Base-by-base conservation (phyloP, 306 rosid species). In the Datisca glomerata region DNA sequence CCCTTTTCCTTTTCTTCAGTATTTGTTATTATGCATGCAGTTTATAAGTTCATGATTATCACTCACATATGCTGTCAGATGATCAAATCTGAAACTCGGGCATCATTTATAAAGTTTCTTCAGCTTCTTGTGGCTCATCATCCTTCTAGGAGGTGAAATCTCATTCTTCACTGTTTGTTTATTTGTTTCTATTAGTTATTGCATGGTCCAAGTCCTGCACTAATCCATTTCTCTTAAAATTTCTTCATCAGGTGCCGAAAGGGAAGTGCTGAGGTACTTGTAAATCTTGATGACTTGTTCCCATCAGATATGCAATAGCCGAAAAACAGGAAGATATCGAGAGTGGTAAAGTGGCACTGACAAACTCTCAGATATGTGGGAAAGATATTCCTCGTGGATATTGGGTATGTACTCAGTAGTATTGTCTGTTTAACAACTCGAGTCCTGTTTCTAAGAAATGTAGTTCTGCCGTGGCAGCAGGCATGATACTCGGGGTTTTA, bases 381-480 rank as follows among this genome's bases (percentile, higher is more conserved):
- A 80, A 71, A 66, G 93, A 75, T 31, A 76, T 84, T 59, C 98
- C 98, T 65, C 95, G 86, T 20, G 98, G 98, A 51, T 89, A 89
- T 61, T 89, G 95, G 98, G 98, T 89, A 57, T 34, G 74, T 51
- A 52, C 55, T 56, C 28, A 31, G 13, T n/a, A n/a, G n/a, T n/a
- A n/a, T n/a, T n/a, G n/a, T n/a, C n/a, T 31, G 36, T 31, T 31
- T 2, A 14, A 31, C n/a, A 31, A 31, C n/a, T 31, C 36, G n/a
- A 5, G 36, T 31, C 11, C 11, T 8, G 33, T 28, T n/a, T n/a
- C n/a, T n/a, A n/a, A n/a, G n/a, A n/a, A n/a, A n/a, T n/a, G n/a
- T n/a, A n/a, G 74, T 89, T 84, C 55, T 89, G 98, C 57, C 95
- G 95, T 0, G 95, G 98, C 50, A 84, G 95, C 79, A 89, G 46